A percentile compares a stretch with the other conserved stretches of the same genome.
phyloP scores from a whole-genome alignment of 164 flowering plant genomes.

The Stephania cephalantha region DNA sequence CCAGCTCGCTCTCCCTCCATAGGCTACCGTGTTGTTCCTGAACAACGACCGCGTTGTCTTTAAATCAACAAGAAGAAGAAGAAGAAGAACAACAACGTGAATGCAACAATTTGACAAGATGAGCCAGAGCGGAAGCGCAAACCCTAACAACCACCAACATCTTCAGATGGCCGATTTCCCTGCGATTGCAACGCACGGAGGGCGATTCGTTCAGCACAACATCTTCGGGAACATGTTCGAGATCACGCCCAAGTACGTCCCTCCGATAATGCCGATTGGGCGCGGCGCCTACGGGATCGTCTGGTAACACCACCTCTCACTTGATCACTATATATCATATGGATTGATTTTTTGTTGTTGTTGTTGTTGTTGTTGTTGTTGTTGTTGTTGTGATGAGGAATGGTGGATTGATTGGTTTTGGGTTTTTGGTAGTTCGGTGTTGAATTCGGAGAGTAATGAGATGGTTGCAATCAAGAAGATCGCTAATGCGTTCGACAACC shows the following conservation, averaged over 20 bases:
- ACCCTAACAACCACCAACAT: not conserved
- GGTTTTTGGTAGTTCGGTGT: conserved; percentile 31
- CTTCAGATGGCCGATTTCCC: conserved; percentile 44
- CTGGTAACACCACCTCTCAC: conserved; percentile 42
- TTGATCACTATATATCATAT: too few species aligned
- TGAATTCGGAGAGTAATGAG: conserved; percentile 85
- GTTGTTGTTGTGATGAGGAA: not conserved
- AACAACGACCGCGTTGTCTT: not conserved
- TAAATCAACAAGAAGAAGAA: not conserved
- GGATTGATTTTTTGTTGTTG: not conserved
- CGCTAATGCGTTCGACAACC: conserved; percentile 85
- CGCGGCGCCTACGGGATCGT: conserved; percentile 98
- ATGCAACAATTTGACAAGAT: too few species aligned
- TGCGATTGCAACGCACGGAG: conserved; percentile 56
- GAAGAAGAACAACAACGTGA: not conserved
- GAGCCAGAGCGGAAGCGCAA: not conserved
- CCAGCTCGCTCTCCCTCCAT: too few species aligned
- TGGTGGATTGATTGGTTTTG: not conserved
- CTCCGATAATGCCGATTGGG: conserved; percentile 90
- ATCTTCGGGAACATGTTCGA: conserved; percentile 79
- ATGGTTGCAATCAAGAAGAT: conserved; percentile 92
- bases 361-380: not conserved
- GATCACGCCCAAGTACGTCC: conserved; percentile 69
- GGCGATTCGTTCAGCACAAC: conserved; percentile 64
- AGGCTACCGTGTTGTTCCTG: not conserved